Percentiles rank a stretch among this genome's conserved stretches.
Conservation (phyloP, 2,329 filamentous ascomycete species). For the Sporothrix mexicana region DNA sequence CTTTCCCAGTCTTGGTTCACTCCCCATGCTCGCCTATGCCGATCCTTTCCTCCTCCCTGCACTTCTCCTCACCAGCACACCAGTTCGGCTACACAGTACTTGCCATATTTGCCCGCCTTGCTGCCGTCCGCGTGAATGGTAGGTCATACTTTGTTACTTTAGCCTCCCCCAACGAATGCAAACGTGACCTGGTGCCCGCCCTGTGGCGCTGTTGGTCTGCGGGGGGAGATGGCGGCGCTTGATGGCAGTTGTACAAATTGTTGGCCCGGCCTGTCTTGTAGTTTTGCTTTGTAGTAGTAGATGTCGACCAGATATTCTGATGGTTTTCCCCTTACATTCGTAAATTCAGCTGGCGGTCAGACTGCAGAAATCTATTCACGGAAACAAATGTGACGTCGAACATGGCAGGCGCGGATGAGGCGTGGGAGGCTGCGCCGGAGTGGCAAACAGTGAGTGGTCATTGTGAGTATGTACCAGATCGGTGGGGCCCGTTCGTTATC, state of each 20-base stretch:
- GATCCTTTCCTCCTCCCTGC: constrained; percentile 6
- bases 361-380: constrained; percentile 5
- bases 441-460: not conserved
- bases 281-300: not conserved
- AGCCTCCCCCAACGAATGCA: constrained; percentile 12
- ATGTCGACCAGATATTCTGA: not conserved
- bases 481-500: constrained; percentile 11
- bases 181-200: constrained; percentile 22
- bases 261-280: not conserved
- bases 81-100: not conserved
- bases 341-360: not conserved
- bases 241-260: too few relatives aligned
- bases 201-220: not conserved
- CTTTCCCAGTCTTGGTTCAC: not conserved
- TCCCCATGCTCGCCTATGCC: not conserved
- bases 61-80: constrained; percentile 3
- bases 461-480: constrained; percentile 12
- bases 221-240: not conserved
- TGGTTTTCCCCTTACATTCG: not conserved
- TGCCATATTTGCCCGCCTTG: not conserved
- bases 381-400: not conserved
- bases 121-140: not conserved
- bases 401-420: not conserved
- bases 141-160: not conserved
- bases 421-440: not conserved